Base-by-base conservation (phyloP, 805 yeast genomes). In the Hanseniaspora valbyensis region DNA sequence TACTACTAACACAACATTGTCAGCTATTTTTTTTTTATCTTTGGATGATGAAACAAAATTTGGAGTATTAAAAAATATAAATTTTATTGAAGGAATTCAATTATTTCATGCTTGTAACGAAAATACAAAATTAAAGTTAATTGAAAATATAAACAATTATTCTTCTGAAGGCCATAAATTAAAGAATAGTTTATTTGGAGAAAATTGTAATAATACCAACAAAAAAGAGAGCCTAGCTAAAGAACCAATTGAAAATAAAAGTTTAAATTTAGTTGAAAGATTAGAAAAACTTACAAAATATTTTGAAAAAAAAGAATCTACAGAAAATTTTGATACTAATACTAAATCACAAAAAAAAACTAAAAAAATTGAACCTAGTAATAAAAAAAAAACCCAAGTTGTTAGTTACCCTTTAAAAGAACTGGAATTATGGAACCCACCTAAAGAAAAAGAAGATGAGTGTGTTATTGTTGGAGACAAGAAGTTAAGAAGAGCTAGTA, bases 41-140 rank as follows among this genome's bases (percentile, higher is more conserved):
- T 37, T 45, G 19, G 50, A 45, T 18, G 24, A 30, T 24, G 24
- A 22, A 38, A 45, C 50, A 2, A 38, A 45, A 24, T 12, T 38
- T 5, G 50, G 44, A 7, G 22, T 45, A 30, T 24, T 45, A 4
- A 38, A 45, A 39, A 45, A 39, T 9, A 18, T 45, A 12, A 32
- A 34, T 2, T 45, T 45, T 16, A 8, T 45, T 24, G 39, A 38
- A 16, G 50, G 32, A 4, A 12, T 45, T 5, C 14, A 45, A 13
- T 13, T 45, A 7, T n/a, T 38, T 2, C 26, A n/a, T 1, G 8
- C 18, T 2, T 45, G 50, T 30, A 22, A 30, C 16, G 16, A 4
- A 19, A 26, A 28, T 25, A 16, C 18, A 40, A 16, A 25, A 5
- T 19, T 40, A 36, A 16, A 7, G n/a, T n/a, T n/a, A n/a, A n/a